Evolutionary conservation across 805 yeast species (phyloP).

Genomic region (Limtongia smithiae): DNA sequence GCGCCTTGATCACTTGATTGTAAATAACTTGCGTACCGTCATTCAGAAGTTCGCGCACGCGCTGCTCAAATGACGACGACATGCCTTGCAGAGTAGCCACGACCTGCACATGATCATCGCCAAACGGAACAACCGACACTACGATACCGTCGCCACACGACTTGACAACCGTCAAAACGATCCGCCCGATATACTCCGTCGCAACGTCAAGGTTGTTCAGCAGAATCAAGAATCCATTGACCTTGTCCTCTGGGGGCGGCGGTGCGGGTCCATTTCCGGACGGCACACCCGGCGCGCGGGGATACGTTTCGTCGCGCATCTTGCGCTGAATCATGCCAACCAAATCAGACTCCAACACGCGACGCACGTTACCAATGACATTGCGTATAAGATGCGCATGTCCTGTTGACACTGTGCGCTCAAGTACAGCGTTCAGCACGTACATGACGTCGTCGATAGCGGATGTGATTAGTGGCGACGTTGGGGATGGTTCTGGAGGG

Average conservation of each 20-base stretch:
- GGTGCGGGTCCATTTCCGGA: not conserved
- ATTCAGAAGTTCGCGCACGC: conserved; percentile 42
- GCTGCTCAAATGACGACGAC: conserved; percentile 34
- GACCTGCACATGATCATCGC: conserved; percentile 29
- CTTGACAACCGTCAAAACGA: conserved; percentile 43
- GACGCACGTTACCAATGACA: conserved; percentile 53
- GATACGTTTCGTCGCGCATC: conserved; percentile 44
- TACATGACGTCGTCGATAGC: conserved; percentile 81
- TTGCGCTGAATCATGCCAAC: conserved; percentile 52
- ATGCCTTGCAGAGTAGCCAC: conserved; percentile 30
- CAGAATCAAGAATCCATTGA: conserved; percentile 52
- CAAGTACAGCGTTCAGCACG: conserved; percentile 63
- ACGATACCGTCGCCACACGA: conserved; percentile 28
- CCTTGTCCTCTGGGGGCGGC: conserved; percentile 27
- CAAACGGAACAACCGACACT: conserved; percentile 31
- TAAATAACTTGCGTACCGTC: conserved; percentile 46
- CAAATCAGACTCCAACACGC: conserved; percentile 62
- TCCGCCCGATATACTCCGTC: conserved; percentile 52
- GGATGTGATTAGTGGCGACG: conserved; percentile 53
- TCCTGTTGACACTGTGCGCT: conserved; percentile 69
- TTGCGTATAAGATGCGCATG: conserved; percentile 53
- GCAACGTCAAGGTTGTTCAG: conserved; percentile 71
- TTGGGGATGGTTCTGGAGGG: conserved; percentile 48
- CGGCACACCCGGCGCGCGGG: conserved; percentile 31
- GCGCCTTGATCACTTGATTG: conserved; percentile 40